phyloP scores from a whole-genome alignment of 2,329 filamentous ascomycete species.

The Diplodia scrobiculata region DNA sequence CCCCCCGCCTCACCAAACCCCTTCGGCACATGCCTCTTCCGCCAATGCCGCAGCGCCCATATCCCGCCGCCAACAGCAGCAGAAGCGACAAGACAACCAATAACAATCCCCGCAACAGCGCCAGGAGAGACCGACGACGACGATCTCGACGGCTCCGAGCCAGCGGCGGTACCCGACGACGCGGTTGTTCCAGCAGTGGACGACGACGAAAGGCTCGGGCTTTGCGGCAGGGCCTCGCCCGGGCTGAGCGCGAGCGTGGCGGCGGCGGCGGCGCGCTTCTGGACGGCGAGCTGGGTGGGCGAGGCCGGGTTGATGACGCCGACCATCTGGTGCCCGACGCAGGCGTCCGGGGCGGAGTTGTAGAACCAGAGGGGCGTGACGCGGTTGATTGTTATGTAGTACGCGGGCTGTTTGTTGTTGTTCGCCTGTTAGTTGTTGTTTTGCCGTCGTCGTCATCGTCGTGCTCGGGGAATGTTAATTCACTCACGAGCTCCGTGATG shows the following conservation, averaged over 20 bases:
- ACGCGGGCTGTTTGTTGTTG: slow-evolving; percentile 11
- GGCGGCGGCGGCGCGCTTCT: slow-evolving; percentile 35
- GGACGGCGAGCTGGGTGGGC: slow-evolving; percentile 32
- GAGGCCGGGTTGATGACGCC: slow-evolving; percentile 67
- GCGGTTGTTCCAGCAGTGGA: slow-evolving; percentile 29
- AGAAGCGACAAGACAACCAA: slow-evolving; percentile 51
- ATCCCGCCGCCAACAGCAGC: slow-evolving; percentile 35
- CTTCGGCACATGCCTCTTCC: background rate
- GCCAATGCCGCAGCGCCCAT: slow-evolving; percentile 37
- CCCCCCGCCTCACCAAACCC: too few relatives aligned
- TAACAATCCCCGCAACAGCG: slow-evolving; percentile 57
- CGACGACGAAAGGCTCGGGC: slow-evolving; percentile 28
- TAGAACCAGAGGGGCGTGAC: slow-evolving; percentile 45
- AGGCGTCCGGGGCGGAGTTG: slow-evolving; percentile 63
- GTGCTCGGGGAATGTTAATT: too few relatives aligned
- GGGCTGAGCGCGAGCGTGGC: slow-evolving; percentile 41
- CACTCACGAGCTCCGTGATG: background rate
- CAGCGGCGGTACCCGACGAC: slow-evolving; percentile 17
- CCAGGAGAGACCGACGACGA: slow-evolving; percentile 38
- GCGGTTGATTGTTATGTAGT: slow-evolving; percentile 38
- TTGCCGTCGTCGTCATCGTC: too few relatives aligned
- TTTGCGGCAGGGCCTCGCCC: slow-evolving; percentile 41
- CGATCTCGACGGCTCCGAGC: background rate
- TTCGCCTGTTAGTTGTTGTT: background rate
- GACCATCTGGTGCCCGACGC: slow-evolving; percentile 68